Conservation (phyloP, 306 rosid species). For the Senna tora region DNA sequence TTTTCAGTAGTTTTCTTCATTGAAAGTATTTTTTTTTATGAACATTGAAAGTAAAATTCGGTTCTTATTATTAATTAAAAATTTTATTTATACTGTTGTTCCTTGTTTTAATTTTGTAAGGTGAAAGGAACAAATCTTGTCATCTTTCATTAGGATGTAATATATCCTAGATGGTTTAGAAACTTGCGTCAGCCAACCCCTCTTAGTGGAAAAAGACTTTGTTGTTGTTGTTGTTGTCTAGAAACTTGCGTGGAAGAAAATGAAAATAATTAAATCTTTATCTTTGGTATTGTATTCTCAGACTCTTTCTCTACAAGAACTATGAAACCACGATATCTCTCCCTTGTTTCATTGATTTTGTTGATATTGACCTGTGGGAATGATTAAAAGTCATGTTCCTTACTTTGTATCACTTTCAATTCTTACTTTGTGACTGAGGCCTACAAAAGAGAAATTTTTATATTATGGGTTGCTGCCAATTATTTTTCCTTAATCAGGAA, state of each 20-base stretch:
- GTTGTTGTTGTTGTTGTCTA: no score
- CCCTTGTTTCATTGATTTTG: background rate
- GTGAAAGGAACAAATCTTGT: background rate
- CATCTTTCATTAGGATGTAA: background rate
- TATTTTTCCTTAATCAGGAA: no score
- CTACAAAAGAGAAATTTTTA: conserved; percentile 14
- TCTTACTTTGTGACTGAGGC: conserved; percentile 7
- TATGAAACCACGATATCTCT: background rate
- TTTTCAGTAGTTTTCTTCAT: no score
- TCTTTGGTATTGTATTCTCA: background rate
- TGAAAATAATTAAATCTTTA: background rate
- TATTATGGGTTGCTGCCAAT: background rate
- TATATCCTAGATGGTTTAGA: background rate
- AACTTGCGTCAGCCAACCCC: no score
- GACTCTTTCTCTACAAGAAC: background rate
- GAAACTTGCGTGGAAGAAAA: background rate
- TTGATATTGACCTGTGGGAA: conserved; percentile 27
- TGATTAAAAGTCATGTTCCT: conserved; percentile 16
- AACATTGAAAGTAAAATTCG: no score
- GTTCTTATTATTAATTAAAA: no score
- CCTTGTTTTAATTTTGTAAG: background rate
- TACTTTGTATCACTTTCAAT: conserved; percentile 22
- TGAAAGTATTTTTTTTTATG: no score
- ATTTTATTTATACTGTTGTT: background rate
- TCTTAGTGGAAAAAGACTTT: no score